phyloP scores from a whole-genome alignment of 805 yeast genomes.

The Wilhelminamyces savonicus region DNA sequence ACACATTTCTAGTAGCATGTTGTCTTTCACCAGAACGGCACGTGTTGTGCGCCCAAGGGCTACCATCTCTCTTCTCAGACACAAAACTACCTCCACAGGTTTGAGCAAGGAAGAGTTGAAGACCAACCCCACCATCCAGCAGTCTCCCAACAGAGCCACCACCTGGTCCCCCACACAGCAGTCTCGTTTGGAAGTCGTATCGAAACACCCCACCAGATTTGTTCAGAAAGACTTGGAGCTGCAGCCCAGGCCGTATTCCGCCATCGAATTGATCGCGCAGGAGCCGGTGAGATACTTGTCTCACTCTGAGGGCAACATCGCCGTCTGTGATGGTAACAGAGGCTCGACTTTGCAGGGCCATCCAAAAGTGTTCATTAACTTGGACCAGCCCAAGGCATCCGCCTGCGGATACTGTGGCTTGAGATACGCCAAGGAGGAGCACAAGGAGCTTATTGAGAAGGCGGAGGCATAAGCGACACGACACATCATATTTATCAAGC shows the following conservation, averaged over 20 bases:
- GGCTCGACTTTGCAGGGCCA: conserved; percentile 70
- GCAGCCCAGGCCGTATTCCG: conserved; percentile 80
- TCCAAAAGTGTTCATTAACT: conserved; percentile 75
- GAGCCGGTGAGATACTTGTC: conserved; percentile 62
- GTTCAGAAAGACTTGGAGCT: conserved; percentile 58
- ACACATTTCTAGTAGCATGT: too few relatives aligned
- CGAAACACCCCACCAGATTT: conserved; percentile 52
- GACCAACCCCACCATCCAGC: conserved; percentile 34
- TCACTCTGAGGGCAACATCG: conserved; percentile 46
- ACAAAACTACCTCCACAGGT: too few relatives aligned
- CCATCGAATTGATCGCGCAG: conserved; percentile 73
- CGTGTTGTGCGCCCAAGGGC: too few relatives aligned
- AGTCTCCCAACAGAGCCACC: conserved; percentile 69
- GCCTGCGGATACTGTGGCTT: conserved; percentile 81
- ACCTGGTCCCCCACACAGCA: conserved; percentile 73
- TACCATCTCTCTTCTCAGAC: too few relatives aligned
- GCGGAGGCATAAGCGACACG: neutral
- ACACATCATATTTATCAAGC: neutral
- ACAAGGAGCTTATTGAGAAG: conserved; percentile 33
- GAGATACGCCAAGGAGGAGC: conserved; percentile 53
- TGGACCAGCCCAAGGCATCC: conserved; percentile 67
- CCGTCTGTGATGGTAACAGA: conserved; percentile 79
- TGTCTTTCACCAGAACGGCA: too few relatives aligned
- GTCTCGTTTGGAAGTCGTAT: conserved; percentile 49
- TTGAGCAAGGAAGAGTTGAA: conserved; percentile 12